Evolutionary conservation across 1,284 basidiomycete genomes (phyloP).

Genomic region (Cryptococcus sp.): DNA sequence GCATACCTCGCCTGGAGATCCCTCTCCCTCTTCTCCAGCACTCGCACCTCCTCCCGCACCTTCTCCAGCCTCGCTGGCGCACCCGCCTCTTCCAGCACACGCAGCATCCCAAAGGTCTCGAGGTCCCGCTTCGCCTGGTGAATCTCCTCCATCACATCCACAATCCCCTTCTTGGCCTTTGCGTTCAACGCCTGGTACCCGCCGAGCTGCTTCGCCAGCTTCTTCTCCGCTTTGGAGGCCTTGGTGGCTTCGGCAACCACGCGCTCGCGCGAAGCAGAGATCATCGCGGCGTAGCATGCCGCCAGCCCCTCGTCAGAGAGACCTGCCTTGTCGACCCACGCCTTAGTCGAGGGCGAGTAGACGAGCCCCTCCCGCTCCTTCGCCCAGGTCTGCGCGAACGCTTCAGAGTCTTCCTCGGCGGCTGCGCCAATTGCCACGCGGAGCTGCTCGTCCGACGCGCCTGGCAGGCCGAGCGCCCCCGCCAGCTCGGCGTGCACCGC

Average conservation of each 20-base stretch:
- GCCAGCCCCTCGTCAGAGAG: constrained; percentile 62
- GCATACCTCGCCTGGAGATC: constrained; percentile 74
- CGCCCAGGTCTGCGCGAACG: constrained; percentile 64
- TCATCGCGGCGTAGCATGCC: constrained; percentile 61
- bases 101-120: constrained; percentile 71
- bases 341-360: constrained; percentile 59
- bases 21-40: constrained; percentile 69
- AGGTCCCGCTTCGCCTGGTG: constrained; percentile 65
- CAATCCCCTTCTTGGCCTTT: constrained; percentile 65
- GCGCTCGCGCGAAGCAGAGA: constrained; percentile 64
- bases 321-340: constrained; percentile 65
- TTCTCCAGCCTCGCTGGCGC: constrained; percentile 70
- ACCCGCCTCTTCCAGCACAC: constrained; percentile 65
- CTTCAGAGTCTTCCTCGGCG: constrained; percentile 60
- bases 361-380: constrained; percentile 59
- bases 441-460: constrained; percentile 73
- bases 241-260: constrained; percentile 81
- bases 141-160: constrained; percentile 66
- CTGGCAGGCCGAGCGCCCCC: constrained; percentile 72
- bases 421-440: constrained; percentile 66
- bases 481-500: constrained; percentile 80
- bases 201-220: constrained; percentile 78
- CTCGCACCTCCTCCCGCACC: constrained; percentile 78
- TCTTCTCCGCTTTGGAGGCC: constrained; percentile 86
- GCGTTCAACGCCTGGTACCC: constrained; percentile 81